Evolutionary conservation across 768 basidiomycete genomes (phyloP), one percentile per base, ranked within the genome.

Genomic region (Pisolithus orientalis): DNA sequence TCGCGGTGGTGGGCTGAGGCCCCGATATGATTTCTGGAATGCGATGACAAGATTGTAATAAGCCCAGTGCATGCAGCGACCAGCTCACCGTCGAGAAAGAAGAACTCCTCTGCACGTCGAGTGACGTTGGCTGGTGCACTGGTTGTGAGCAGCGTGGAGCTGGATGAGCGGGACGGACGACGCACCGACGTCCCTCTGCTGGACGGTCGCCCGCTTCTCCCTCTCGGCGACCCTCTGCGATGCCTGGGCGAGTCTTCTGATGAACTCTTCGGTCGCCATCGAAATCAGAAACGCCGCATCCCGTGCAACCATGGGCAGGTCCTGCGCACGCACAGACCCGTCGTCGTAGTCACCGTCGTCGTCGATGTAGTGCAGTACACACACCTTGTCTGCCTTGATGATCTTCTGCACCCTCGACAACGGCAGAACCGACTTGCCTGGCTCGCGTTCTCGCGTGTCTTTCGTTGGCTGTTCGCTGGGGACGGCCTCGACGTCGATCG

Each of bases 251-350:
- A 94, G 70, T 47, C 83, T 78, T 65, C 80, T 83, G 49, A 94
- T 85, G 57, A 95, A 94, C 65, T 91, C 86, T 68, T 95, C 93
- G 51, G 93, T 85, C 5, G 91, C 91, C 27, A 91, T 71, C 21
- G 88, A 82, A 44, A 94, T 84, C 55, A 92, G 68, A 58, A 90
- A 83, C 0, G 82, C 78, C 24, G 90, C 90, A 49, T 94, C 92
- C 63, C 75, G 84, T 10, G 84, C 83, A 5, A 90, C 73, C 39
- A 83, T 82, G 0, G 87, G 83, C 48, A 92, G 77, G 43, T 91
- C 89, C 89, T 91, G 28, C 34, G 44, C 31, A 11, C 17, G 21
- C 11, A 27, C 5, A 21, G 21, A 21, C 34, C 16, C 31, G 27
- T 14, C 39, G 46, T 39, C 39, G 37, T 40, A 39, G 39, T 52